A percentile compares a stretch with the other conserved stretches of the same genome.
These are phyloP conservation scores for Elsinoe fawcettii DNA, from an alignment of 2,329 filamentous ascomycete genomes.

Conservation along the genomic window DNA sequence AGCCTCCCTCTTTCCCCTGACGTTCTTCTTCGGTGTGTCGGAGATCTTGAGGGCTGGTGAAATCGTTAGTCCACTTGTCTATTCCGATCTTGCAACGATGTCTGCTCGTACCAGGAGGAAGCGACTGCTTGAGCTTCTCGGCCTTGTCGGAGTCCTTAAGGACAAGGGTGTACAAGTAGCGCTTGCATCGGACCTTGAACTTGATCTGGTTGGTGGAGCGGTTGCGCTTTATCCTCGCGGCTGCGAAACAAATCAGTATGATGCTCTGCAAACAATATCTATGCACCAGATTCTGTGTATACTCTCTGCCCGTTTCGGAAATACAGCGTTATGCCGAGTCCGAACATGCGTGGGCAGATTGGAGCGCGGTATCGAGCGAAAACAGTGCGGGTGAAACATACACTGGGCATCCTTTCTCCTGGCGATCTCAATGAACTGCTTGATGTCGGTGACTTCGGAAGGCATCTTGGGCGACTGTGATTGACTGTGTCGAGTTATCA, in stretches of 20 bases:
- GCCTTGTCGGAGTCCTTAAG: constrained; percentile 99
- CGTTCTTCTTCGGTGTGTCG: constrained; percentile 58
- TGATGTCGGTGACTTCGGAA: constrained; percentile 96
- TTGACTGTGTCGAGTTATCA: constrained; percentile 9
- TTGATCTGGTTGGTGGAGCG: constrained; percentile 86
- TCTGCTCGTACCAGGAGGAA: constrained; percentile 76
- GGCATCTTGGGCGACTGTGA: constrained; percentile 70
- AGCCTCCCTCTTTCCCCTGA: constrained; percentile 41
- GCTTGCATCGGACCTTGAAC: constrained; percentile 97
- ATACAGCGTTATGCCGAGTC: not conserved
- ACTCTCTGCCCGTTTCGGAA: too few species aligned
- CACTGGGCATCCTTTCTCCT: constrained; percentile 98
- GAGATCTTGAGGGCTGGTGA: constrained; percentile 49
- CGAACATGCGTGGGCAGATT: not conserved
- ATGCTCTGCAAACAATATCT: not conserved
- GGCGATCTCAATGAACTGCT: constrained; percentile 99
- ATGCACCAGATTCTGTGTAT: too few species aligned
- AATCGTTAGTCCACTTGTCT: constrained; percentile 17
- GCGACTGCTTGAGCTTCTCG: constrained; percentile 99
- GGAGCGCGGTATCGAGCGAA: not conserved
- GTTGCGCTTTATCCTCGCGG: constrained; percentile 70
- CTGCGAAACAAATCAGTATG: constrained; percentile 25
- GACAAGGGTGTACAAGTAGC: constrained; percentile 91
- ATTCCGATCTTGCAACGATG: not conserved
- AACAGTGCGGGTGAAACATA: constrained; percentile 50